Base-by-base conservation (phyloP, 2,329 filamentous ascomycete species). In the Penicillium sp. region DNA sequence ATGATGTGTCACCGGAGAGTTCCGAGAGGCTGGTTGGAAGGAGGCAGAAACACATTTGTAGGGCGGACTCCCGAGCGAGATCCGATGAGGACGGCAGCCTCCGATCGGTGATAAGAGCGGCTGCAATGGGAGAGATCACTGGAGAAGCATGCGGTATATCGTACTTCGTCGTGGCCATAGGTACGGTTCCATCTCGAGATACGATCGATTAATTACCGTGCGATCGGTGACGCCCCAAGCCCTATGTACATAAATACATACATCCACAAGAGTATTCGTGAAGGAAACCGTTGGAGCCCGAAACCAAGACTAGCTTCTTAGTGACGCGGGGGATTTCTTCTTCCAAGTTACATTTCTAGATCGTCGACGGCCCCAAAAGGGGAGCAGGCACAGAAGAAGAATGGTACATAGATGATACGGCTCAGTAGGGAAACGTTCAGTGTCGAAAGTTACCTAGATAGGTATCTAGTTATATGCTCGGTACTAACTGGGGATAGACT, bases 271-370 rank as follows among this genome's bases (percentile, higher is more conserved):
- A 27, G 5, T 27, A 20, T 29, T 28, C 27, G 18, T 30, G 17
- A 30, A 18, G 28, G 28, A 33, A 39, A 39, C 36, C 36, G 36
- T 39, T 39, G 36, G 28, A 39, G 28, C n/a, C 28, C n/a, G n/a
- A n/a, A n/a, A n/a, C 35, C 35, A 28, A 38, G 35, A 19, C 34
- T 37, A 7, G 11, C 28, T n/a, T n/a, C 6, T 15, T 31, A 31
- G 28, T 16, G 28, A 18, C 9, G 28, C 28, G 28, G 28, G 28
- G 28, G 17, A 31, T n/a, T 27, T n/a, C n/a, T n/a, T n/a, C n/a
- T n/a, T n/a, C n/a, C n/a, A n/a, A n/a, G n/a, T n/a, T n/a, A n/a
- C n/a, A n/a, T n/a, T n/a, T n/a, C n/a, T 27, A n/a, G 11, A 6
- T 4, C 6, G 25, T 6, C 11, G 25, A n/a, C 21, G 7, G 21